Evolutionary conservation across 306 rosid genomes (phyloP), one percentile per base, ranked within the genome.

Genomic region (Betula pendula): DNA sequence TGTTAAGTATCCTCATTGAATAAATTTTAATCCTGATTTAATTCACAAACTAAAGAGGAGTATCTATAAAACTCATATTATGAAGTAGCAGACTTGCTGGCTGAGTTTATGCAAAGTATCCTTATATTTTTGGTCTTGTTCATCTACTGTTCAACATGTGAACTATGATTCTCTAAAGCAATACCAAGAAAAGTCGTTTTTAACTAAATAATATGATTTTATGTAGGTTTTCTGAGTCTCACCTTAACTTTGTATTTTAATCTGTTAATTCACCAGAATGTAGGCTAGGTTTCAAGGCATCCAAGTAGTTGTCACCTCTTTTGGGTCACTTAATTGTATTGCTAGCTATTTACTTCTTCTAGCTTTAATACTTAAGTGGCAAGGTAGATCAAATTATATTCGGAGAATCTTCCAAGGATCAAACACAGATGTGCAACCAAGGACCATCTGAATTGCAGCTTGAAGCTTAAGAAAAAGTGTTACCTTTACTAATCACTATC

Each of bases 391-490:
- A 33, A 63, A 63, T 38, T 10, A 0, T 60, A 1, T 29, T 19
- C 10, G 42, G 67, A 11, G 8, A 60, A 14, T 60, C 17, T 29
- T 60, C 17, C 4, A 3, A 60, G 42, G 38, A 15, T 31, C 20
- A 29, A 29, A 60, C 19, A 29, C 38, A 15, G n/a, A 29, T 60
- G 22, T 58, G 68, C 25, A 60, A 60, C 43, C 67, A 59, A 27
- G 31, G 67, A 59, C 38, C 40, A 27, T 27, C 40, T 59, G 38
- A 27, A 55, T 22, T 22, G 13, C 4, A 5, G 42, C 68, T 14
- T 42, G 43, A 60, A 60, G 40, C 68, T 60, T 13, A 60, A 29
- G 68, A 60, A 60, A 29, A 60, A 60, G 19, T 60, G n/a, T 60
- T 60, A 60, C 16, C 17, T 60, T 14, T 60, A 27, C 17, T 29